Conservation (phyloP, 495 filamentous ascomycete species). For the Lasiosphaeria miniovina region DNA sequence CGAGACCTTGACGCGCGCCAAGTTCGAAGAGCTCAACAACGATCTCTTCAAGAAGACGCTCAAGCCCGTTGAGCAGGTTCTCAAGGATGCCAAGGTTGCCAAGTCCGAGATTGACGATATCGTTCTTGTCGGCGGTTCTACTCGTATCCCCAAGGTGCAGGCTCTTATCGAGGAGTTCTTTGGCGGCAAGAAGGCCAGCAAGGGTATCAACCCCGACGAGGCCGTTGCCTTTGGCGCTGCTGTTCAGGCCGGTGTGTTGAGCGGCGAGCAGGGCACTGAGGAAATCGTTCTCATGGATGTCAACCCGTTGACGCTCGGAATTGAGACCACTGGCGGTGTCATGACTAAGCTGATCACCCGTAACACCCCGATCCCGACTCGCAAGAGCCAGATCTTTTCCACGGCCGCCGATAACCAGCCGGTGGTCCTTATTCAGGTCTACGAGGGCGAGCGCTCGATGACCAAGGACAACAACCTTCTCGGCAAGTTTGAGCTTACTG, state of each 20-base stretch:
- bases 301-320: slow-evolving; percentile 96
- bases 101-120: slow-evolving; percentile 85
- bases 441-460: slow-evolving; percentile 92
- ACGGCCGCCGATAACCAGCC: slow-evolving; percentile 98
- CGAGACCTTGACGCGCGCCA: slow-evolving; percentile 95
- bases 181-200: slow-evolving; percentile 88
- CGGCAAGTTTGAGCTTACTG: slow-evolving; percentile 96
- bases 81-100: slow-evolving; percentile 89
- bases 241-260: slow-evolving; percentile 93
- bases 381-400: slow-evolving; percentile 97
- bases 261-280: slow-evolving; percentile 75
- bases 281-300: slow-evolving; percentile 94
- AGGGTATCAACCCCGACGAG: slow-evolving; percentile 98
- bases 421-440: slow-evolving; percentile 95
- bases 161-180: slow-evolving; percentile 95
- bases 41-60: slow-evolving; percentile 99
- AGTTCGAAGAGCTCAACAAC: slow-evolving; percentile 98
- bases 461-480: slow-evolving; percentile 96
- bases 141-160: slow-evolving; percentile 97
- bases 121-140: slow-evolving; percentile 87
- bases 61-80: slow-evolving; percentile 96
- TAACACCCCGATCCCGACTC: slow-evolving; percentile 92
- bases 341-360: slow-evolving; percentile 98
- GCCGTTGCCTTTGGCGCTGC: slow-evolving; percentile 96
- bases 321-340: slow-evolving; percentile 96